Conservation (phyloP, 306 rosid genomes). For the Mimosa pudica region DNA sequence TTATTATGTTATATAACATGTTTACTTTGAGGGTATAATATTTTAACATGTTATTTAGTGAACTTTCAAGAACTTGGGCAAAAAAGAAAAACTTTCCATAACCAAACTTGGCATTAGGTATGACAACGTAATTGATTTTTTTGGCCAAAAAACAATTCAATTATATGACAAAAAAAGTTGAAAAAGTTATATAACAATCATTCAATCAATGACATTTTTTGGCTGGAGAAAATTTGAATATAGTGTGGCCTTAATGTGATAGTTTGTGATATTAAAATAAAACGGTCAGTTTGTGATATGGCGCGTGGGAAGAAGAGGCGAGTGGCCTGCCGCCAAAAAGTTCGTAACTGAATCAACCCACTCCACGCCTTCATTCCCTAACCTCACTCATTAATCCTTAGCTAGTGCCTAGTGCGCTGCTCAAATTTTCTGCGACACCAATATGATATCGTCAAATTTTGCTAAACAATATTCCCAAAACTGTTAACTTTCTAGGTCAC, state of each 20-base stretch:
- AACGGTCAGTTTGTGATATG: not conserved
- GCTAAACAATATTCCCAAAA: not conserved
- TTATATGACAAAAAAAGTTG: too few species aligned
- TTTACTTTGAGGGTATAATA: not conserved
- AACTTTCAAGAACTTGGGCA: too few species aligned
- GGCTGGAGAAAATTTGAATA: too few species aligned
- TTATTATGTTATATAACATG: not conserved
- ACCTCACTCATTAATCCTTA: not conserved
- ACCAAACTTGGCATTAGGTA: not conserved
- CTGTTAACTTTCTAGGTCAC: not conserved
- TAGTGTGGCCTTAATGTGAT: too few species aligned
- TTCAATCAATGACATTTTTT: too few species aligned
- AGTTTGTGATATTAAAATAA: too few species aligned
- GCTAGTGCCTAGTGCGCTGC: not conserved
- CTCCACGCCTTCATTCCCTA: not conserved
- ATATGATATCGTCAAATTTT: not conserved
- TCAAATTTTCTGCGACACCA: not conserved
- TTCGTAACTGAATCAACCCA: not conserved
- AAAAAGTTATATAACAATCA: too few species aligned
- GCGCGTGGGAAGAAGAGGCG: slow-evolving; percentile 25
- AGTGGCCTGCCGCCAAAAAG: slow-evolving; percentile 7
- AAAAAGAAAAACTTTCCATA: not conserved
- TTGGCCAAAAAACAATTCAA: too few species aligned
- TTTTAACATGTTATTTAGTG: not conserved
- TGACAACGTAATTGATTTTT: too few species aligned